phyloP scores from a whole-genome alignment of 805 yeast genomes.

The Saccharomyces paradoxus region DNA sequence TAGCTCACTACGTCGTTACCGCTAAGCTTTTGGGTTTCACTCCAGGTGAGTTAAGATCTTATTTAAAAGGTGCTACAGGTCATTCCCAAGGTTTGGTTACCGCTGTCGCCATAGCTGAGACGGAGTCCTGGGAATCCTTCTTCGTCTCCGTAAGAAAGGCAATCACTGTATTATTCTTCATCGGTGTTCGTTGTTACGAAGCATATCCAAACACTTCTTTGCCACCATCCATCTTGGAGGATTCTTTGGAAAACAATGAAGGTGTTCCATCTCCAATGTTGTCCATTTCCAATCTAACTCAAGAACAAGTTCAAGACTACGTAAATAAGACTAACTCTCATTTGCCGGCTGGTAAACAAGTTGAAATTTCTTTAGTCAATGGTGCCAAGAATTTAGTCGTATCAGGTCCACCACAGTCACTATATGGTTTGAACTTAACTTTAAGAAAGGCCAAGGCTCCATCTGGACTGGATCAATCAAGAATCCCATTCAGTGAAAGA shows the following conservation, averaged over 20 bases:
- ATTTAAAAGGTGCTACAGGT: constrained; percentile 72
- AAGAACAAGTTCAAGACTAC: constrained; percentile 67
- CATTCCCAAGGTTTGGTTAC: constrained; percentile 90
- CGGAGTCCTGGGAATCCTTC: constrained; percentile 81
- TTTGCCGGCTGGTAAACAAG: constrained; percentile 84
- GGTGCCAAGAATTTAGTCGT: constrained; percentile 95
- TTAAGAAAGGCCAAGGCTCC: constrained; percentile 93
- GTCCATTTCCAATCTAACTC: constrained; percentile 80
- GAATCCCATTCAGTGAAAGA: constrained; percentile 90
- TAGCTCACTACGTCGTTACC: constrained; percentile 86
- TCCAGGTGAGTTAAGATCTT: constrained; percentile 77
- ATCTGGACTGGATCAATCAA: constrained; percentile 87
- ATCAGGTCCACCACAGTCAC: constrained; percentile 96
- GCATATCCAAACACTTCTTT: constrained; percentile 88
- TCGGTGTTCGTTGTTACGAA: constrained; percentile 86
- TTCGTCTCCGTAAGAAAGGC: constrained; percentile 65
- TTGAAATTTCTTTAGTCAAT: constrained; percentile 82
- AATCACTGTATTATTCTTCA: constrained; percentile 77
- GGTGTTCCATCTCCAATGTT: constrained; percentile 98
- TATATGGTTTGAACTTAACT: constrained; percentile 88
- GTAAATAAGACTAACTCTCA: constrained; percentile 87
- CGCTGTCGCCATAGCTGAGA: constrained; percentile 79
- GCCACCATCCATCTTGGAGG: constrained; percentile 88
- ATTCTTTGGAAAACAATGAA: constrained; percentile 87
- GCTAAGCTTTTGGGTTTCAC: constrained; percentile 75